These are phyloP conservation scores for Botrytis galanthina DNA, from an alignment of 2,329 filamentous ascomycete species.

Conservation along the genomic window DNA sequence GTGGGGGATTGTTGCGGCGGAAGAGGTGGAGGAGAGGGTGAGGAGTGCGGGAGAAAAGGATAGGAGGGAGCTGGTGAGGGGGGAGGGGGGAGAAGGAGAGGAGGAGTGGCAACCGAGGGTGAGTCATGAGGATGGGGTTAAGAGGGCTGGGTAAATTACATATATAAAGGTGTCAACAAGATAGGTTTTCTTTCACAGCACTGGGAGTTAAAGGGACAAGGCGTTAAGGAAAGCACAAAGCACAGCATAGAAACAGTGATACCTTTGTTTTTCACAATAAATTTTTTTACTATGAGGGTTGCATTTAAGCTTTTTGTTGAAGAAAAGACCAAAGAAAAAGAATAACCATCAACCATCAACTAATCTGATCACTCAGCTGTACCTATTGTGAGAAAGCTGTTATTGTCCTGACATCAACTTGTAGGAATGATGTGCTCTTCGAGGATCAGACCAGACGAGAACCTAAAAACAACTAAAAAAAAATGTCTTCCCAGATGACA, in stretches of 20 bases:
- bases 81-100: neutral
- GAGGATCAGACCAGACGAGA: neutral
- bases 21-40: slow-evolving; percentile 11
- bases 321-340: neutral
- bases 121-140: neutral
- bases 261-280: neutral
- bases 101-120: neutral
- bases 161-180: neutral
- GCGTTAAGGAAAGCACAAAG: neutral
- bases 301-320: neutral
- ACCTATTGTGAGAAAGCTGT: neutral
- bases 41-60: neutral
- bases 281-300: neutral
- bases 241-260: neutral
- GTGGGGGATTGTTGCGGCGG: slow-evolving; percentile 12
- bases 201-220: no score
- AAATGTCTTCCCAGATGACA: neutral
- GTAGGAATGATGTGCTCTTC: neutral
- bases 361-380: neutral
- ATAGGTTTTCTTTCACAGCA: neutral
- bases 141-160: neutral
- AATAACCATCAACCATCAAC: neutral
- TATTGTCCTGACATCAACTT: neutral
- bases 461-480: neutral
- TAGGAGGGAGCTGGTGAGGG: neutral